Evolutionary conservation across 1,284 basidiomycete species (phyloP).

Genomic region (Amylostereum chailletii): DNA sequence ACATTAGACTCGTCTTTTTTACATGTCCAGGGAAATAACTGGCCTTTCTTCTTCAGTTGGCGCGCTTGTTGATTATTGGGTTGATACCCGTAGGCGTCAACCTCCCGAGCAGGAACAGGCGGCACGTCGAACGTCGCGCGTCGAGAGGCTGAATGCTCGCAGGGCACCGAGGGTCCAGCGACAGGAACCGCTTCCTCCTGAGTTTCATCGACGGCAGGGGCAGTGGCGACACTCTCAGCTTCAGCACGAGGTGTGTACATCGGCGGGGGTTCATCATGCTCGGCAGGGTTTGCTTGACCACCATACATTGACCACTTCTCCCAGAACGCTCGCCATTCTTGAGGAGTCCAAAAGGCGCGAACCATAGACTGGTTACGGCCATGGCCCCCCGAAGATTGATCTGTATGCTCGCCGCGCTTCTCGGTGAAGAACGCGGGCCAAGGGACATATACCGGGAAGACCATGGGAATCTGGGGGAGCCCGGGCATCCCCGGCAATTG

Average conservation of each 20-base stretch:
- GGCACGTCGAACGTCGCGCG: conserved; percentile 22
- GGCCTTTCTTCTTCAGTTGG: conserved; percentile 64
- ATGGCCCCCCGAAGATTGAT: conserved; percentile 24
- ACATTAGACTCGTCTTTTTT: conserved; percentile 8
- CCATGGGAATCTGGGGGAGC: conserved; percentile 64
- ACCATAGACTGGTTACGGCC: conserved; percentile 24
- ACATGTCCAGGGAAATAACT: conserved; percentile 19
- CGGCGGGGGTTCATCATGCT: conserved; percentile 48
- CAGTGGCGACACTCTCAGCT: conserved; percentile 12
- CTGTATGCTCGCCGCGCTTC: conserved; percentile 26
- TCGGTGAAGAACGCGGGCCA: conserved; percentile 57
- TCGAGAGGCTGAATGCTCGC: conserved; percentile 11
- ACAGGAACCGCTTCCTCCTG: conserved; percentile 10
- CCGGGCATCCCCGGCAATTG: conserved; percentile 36
- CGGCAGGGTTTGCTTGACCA: conserved; percentile 33
- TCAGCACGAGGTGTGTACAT: conserved; percentile 56
- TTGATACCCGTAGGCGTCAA: conserved; percentile 57
- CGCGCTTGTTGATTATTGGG: conserved; percentile 43
- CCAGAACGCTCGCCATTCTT: conserved; percentile 58
- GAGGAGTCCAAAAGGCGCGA: conserved; percentile 33
- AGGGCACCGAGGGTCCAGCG: conserved; percentile 9
- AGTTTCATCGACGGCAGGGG: conserved; percentile 11
- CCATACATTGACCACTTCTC: conserved; percentile 64
- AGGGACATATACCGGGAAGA: conserved; percentile 73
- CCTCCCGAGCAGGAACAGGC: conserved; percentile 53